Evolutionary conservation across 1,284 basidiomycete species (phyloP).

Genomic region (Papiliotrema laurentii): DNA sequence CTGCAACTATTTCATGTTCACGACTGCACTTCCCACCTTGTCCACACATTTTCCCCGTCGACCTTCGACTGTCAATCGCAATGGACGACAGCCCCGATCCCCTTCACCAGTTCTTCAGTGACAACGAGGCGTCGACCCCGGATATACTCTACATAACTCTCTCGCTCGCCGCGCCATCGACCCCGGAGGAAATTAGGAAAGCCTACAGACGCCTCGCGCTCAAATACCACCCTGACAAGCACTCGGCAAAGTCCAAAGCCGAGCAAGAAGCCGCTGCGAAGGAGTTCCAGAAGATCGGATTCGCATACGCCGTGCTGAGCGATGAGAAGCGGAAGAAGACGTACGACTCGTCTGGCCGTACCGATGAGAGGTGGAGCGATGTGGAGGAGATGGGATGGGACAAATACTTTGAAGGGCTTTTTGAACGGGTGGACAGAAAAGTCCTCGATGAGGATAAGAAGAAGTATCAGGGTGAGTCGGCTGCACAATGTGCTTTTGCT

Average conservation of each 20-base stretch:
- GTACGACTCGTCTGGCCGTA: conserved; percentile 78
- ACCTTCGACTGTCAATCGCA: conserved; percentile 11
- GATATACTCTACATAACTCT: conserved; percentile 66
- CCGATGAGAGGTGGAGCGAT: conserved; percentile 66
- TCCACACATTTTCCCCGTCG: background rate
- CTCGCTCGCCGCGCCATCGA: conserved; percentile 55
- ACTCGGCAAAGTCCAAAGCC: conserved; percentile 58
- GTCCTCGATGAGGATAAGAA: conserved; percentile 85
- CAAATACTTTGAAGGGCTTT: conserved; percentile 83
- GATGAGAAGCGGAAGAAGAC: conserved; percentile 66
- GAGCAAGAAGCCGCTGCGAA: conserved; percentile 60
- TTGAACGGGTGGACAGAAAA: conserved; percentile 75
- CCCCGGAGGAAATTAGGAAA: conserved; percentile 66
- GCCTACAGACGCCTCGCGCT: conserved; percentile 81
- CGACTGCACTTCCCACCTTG: background rate
- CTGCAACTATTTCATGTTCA: too few relatives aligned
- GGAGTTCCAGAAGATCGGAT: conserved; percentile 85
- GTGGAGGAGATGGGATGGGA: conserved; percentile 86
- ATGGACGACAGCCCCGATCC: conserved; percentile 66
- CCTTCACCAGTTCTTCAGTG: conserved; percentile 70
- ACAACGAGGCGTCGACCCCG: conserved; percentile 50
- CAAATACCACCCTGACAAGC: conserved; percentile 82
- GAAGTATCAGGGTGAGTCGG: conserved; percentile 73
- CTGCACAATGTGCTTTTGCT: background rate
- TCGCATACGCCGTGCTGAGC: conserved; percentile 78